Conservation (phyloP, 495 filamentous ascomycete species). For the Jackrogersella minutella region DNA sequence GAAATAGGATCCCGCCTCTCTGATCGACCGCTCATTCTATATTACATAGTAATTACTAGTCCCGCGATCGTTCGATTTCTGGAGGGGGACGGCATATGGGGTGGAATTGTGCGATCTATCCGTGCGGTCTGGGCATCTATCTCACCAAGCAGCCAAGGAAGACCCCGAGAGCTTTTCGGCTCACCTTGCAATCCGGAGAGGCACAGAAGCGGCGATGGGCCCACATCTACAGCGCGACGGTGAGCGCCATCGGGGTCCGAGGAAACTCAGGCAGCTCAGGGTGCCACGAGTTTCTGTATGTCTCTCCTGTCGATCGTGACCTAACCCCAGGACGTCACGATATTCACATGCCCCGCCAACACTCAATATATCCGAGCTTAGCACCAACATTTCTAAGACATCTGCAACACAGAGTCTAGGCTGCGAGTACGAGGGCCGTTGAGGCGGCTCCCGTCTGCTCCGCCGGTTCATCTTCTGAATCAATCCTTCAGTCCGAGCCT, state of each 20-base stretch:
- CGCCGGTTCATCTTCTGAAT: conserved; percentile 10
- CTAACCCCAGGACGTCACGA: neutral
- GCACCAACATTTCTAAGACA: conserved; percentile 17
- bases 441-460: neutral
- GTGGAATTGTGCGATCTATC: conserved; percentile 5
- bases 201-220: conserved; percentile 10
- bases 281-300: conserved; percentile 10
- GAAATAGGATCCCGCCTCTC: neutral
- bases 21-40: neutral
- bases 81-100: neutral
- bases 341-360: conserved; percentile 8
- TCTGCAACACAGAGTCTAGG: neutral
- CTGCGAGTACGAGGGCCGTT: neutral
- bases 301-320: neutral
- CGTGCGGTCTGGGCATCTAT: neutral
- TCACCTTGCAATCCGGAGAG: conserved; percentile 5
- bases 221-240: neutral
- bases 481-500: conserved; percentile 9
- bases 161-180: neutral
- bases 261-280: conserved; percentile 5
- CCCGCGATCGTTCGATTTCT: conserved; percentile 1
- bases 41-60: conserved; percentile 1
- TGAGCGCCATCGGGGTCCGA: neutral
- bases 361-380: neutral
- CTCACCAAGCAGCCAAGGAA: conserved; percentile 16